Evolutionary conservation across 192 early-diverging fungal species (phyloP).

Genomic region (Funneliformis geosporum): DNA sequence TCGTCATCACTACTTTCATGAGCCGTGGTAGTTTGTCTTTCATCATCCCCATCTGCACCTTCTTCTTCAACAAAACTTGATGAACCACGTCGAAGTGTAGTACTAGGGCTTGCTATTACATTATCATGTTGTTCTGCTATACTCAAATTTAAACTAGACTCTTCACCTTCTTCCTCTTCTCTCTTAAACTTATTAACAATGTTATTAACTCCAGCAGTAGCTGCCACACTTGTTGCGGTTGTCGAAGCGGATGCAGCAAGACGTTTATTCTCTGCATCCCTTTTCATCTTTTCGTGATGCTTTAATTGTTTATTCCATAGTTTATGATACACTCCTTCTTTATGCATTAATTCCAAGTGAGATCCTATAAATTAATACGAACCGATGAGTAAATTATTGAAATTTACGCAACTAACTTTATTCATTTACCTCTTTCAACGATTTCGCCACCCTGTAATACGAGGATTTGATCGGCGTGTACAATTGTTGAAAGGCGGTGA

Average conservation of each 20-base stretch:
- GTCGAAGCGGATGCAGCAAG: not conserved
- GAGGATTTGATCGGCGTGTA: conserved; percentile 74
- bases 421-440: conserved; percentile 62
- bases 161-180: not conserved
- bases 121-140: not conserved
- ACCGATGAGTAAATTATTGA: not conserved
- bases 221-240: not conserved
- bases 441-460: conserved; percentile 75
- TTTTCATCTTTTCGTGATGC: conserved; percentile 28
- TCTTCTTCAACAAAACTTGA: not conserved
- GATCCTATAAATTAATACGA: conserved; percentile 5
- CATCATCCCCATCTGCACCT: conserved; percentile 20
- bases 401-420: conserved; percentile 34
- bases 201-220: not conserved
- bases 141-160: not conserved
- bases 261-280: conserved; percentile 11
- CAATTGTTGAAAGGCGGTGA: conserved; percentile 76
- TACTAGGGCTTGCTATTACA: not conserved
- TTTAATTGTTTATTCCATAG: conserved; percentile 71
- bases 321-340: conserved; percentile 64
- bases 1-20: conserved; percentile 22
- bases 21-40: not conserved
- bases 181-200: not conserved
- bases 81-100: not conserved
- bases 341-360: conserved; percentile 61